A percentile compares a stretch with the other conserved stretches of the same genome.
Evolutionary conservation across 2,329 filamentous ascomycete species (phyloP).

Genomic region (Sporothrix protearum): DNA sequence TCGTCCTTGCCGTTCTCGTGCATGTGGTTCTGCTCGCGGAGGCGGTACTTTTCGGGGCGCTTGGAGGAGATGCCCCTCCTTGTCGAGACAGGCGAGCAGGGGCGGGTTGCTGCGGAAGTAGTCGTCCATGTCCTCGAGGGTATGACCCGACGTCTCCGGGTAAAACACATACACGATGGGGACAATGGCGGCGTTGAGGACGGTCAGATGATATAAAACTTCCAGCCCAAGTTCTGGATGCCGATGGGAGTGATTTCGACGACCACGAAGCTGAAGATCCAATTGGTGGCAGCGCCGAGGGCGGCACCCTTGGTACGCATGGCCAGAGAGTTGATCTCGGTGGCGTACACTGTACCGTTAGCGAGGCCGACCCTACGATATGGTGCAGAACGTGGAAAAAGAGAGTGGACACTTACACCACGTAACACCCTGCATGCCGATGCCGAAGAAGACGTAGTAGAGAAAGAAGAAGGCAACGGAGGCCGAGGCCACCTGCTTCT

Average conservation of each 20-base stretch:
- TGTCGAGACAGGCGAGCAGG: neutral
- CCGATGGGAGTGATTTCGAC: constrained; percentile 61
- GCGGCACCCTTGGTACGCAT: constrained; percentile 57
- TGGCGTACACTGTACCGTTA: constrained; percentile 52
- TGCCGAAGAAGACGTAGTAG: constrained; percentile 52
- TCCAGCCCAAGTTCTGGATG: constrained; percentile 51
- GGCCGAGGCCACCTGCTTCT: constrained; percentile 35
- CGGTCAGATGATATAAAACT: constrained; percentile 55
- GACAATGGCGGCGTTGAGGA: constrained; percentile 50
- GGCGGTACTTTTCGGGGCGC: constrained; percentile 11
- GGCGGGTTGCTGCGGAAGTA: constrained; percentile 45
- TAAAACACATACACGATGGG: constrained; percentile 53
- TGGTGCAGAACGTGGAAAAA: constrained; percentile 30
- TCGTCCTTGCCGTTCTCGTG: constrained; percentile 6
- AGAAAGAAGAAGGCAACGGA: constrained; percentile 44
- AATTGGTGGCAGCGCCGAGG: constrained; percentile 44
- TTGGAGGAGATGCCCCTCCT: constrained; percentile 2
- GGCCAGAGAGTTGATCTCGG: constrained; percentile 52
- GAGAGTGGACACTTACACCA: constrained; percentile 41
- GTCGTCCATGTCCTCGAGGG: constrained; percentile 65
- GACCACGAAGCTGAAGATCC: constrained; percentile 48
- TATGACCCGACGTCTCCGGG: constrained; percentile 52
- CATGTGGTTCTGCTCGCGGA: constrained; percentile 13
- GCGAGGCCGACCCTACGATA: too few species aligned
- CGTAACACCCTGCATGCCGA: constrained; percentile 52